These are phyloP conservation scores for Mortierella sp. DNA, from an alignment of 371 early-diverging fungal species.

Conservation along the genomic window DNA sequence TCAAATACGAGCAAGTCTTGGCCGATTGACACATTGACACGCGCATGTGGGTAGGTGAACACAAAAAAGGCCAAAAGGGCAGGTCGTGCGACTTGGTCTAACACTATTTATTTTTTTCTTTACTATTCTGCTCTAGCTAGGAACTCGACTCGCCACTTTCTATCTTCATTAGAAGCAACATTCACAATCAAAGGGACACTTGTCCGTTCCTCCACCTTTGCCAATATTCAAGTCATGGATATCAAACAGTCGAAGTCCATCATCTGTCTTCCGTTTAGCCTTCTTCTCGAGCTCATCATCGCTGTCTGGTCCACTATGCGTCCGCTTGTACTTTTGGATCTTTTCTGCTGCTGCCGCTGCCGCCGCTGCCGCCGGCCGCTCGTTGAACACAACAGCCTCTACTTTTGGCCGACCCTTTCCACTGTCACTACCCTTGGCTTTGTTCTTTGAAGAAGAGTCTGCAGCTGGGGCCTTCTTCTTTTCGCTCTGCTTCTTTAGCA, in stretches of 20 bases:
- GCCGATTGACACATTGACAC: too few species aligned
- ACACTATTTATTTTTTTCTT: slow-evolving; percentile 4
- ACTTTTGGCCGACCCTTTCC: slow-evolving; percentile 41
- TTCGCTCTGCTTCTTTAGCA: slow-evolving; percentile 25
- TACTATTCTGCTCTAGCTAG: not conserved
- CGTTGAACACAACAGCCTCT: slow-evolving; percentile 50
- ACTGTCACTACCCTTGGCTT: slow-evolving; percentile 10
- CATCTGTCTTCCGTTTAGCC: slow-evolving; percentile 47
- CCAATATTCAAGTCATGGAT: slow-evolving; percentile 50
- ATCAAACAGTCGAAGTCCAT: slow-evolving; percentile 52
- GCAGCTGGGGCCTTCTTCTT: not conserved
- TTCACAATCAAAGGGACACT: slow-evolving; percentile 49
- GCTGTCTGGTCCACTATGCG: slow-evolving; percentile 42
- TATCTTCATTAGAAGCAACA: slow-evolving; percentile 33
- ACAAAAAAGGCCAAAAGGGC: slow-evolving; percentile 6
- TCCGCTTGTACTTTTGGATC: slow-evolving; percentile 46
- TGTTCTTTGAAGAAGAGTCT: not conserved
- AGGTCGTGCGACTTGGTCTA: not conserved
- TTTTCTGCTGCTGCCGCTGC: slow-evolving; percentile 49
- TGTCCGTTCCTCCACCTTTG: slow-evolving; percentile 44
- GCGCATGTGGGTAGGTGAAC: not conserved
- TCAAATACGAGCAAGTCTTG: not conserved
- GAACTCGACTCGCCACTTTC: not conserved
- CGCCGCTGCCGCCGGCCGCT: slow-evolving; percentile 51
- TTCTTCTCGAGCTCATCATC: slow-evolving; percentile 53